These are phyloP conservation scores for Saturnispora dispora DNA, from an alignment of 805 yeast species.

Conservation along the genomic window DNA sequence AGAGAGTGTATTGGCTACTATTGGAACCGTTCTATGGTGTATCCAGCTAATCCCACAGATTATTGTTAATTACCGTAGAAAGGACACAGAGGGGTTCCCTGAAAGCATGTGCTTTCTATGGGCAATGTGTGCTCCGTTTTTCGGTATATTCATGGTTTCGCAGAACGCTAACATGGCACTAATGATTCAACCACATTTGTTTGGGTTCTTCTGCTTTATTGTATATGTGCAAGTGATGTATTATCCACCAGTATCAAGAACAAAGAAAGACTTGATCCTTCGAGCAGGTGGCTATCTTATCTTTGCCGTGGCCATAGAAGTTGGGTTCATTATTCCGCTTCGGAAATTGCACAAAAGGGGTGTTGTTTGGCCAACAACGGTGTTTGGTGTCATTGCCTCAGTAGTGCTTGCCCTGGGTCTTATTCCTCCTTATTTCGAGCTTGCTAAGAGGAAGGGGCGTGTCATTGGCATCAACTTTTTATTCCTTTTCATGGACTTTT, in stretches of 20 bases:
- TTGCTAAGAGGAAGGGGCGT: slow-evolving; percentile 41
- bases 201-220: slow-evolving; percentile 41
- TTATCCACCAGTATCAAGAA: slow-evolving; percentile 40
- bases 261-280: slow-evolving; percentile 24
- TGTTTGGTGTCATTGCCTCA: slow-evolving; percentile 43
- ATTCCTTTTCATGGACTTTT: slow-evolving; percentile 40
- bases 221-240: slow-evolving; percentile 42
- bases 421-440: slow-evolving; percentile 48
- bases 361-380: slow-evolving; percentile 35
- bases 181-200: slow-evolving; percentile 44
- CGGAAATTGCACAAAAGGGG: slow-evolving; percentile 37
- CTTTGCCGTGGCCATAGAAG: slow-evolving; percentile 33
- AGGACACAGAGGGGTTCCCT: slow-evolving; percentile 81
- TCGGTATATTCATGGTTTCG: slow-evolving; percentile 41
- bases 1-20: slow-evolving; percentile 70
- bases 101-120: slow-evolving; percentile 83
- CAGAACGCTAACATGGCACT: slow-evolving; percentile 43
- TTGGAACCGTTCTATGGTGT: slow-evolving; percentile 92
- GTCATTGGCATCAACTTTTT: slow-evolving; percentile 48
- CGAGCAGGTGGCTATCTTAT: slow-evolving; percentile 29
- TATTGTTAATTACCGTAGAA: slow-evolving; percentile 57
- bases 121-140: slow-evolving; percentile 54
- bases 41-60: slow-evolving; percentile 75
- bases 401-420: slow-evolving; percentile 41
- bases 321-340: slow-evolving; percentile 42